Evolutionary conservation across 78 protist species (phyloP), one percentile per base, ranked within the genome.

Genomic region (Cavenderia fasciculata): DNA sequence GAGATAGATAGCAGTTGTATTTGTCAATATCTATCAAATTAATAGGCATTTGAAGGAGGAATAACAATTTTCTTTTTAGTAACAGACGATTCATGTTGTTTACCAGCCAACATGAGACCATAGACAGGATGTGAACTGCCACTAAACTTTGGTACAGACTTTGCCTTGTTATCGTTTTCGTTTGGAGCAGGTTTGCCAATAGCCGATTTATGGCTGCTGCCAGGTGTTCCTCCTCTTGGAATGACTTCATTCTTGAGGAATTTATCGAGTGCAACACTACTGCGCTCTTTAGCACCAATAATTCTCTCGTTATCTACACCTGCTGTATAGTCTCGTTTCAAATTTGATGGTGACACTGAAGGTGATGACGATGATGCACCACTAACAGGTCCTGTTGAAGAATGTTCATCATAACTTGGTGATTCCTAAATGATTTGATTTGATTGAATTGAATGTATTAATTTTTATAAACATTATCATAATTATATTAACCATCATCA

Each of bases 11-110:
- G n/a, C n/a, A n/a, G n/a, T n/a, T n/a, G n/a, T 61, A 16, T 61
- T 8, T 49, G 54, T 12, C 14, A 18, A 12, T 14, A 59, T 19
- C 65, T 19, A 19, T 59, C 11, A 23, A 25, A 23, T 43, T 74
- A 78, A 65, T 78, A 78, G 2, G 87, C 87, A 52, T 29, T 18
- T 33, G 87, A 78, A 36, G 87, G 87, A 47, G 87, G 87, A 7
- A 78, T 78, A 2, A 78, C 87, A 40, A 78, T 78, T 40, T 78
- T 78, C 87, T 78, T 78, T 65, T 78, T 78, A 38, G 87, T 78
- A 5, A 75, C 33, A 34, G 66, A 23, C 0, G 76, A 63, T 51
- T 78, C 87, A 19, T 65, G 75, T 62, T 25, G 74, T 40, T 78
- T 78, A 4, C 87, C 87, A 19, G 46, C 59, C 8, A 78, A 65